Conservation (phyloP, 129 eudicot species). For the Escallonia rubra region DNA sequence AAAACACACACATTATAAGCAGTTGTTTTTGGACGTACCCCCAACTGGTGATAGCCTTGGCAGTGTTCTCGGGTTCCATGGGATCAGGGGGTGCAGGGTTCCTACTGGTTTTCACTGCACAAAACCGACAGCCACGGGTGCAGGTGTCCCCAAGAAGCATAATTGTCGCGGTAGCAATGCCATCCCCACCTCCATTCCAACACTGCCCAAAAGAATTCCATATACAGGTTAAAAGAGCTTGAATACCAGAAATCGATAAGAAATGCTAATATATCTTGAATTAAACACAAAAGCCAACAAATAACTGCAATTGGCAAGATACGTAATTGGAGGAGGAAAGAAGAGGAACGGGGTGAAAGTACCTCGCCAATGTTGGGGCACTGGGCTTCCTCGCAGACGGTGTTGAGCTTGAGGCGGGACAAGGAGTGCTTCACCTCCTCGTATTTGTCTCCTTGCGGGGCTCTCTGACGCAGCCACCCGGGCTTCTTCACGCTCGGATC, state of each 20-base stretch:
- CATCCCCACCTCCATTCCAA: constrained; percentile 99
- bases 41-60: constrained; percentile 89
- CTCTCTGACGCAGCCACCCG: constrained; percentile 86
- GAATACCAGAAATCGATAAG: neutral
- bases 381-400: constrained; percentile 96
- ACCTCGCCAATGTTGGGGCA: constrained; percentile 98
- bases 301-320: too few species aligned
- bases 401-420: constrained; percentile 64
- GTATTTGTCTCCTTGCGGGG: constrained; percentile 79
- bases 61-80: constrained; percentile 92
- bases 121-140: constrained; percentile 92
- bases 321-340: too few species aligned
- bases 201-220: constrained; percentile 31
- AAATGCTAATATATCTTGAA: neutral
- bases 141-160: constrained; percentile 96
- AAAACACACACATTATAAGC: neutral
- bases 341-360: neutral
- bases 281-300: too few species aligned
- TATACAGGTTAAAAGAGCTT: neutral
- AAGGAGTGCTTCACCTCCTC: constrained; percentile 78
- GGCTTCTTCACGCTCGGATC: constrained; percentile 91
- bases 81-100: constrained; percentile 98
- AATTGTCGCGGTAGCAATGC: constrained; percentile 90
- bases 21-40: constrained; percentile 43
- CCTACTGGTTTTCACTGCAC: constrained; percentile 97